Percentiles rank a stretch among this genome's conserved stretches.
phyloP scores from a whole-genome alignment of 2,329 filamentous ascomycete genomes.

The Dactylellina sp. region DNA sequence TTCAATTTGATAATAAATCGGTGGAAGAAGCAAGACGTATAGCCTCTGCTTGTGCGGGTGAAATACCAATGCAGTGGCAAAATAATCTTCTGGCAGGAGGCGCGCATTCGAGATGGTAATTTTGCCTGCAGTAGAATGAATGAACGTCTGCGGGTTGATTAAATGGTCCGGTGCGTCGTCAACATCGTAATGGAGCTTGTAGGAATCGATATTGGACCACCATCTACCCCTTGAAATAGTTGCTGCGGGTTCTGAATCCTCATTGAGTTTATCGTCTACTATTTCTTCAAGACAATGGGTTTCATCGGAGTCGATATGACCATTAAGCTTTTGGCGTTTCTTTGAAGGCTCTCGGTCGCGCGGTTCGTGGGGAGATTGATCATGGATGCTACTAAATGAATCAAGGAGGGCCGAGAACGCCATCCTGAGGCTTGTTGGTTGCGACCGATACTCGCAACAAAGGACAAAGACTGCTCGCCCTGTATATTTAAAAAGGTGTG shows the following conservation, averaged over 20 bases:
- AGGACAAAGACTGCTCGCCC: no score
- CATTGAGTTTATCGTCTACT: not conserved
- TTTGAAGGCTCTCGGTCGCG: not conserved
- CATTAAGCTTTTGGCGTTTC: constrained; percentile 37
- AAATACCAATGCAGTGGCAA: no score
- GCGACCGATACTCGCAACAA: not conserved
- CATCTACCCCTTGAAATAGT: not conserved
- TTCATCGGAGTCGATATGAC: not conserved
- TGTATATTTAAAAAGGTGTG: constrained; percentile 2
- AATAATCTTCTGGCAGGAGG: constrained; percentile 11
- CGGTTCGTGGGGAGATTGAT: not conserved
- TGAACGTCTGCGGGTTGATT: constrained; percentile 1
- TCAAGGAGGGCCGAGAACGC: constrained; percentile 39
- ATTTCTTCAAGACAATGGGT: not conserved
- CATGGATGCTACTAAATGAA: constrained; percentile 14
- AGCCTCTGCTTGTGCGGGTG: no score
- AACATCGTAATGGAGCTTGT: constrained; percentile 29
- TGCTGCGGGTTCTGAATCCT: not conserved
- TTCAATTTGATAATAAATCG: no score
- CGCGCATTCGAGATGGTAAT: constrained; percentile 32
- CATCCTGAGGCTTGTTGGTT: constrained; percentile 33
- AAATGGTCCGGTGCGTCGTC: not conserved
- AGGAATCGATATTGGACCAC: not conserved
- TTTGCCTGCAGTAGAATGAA: constrained; percentile 16
- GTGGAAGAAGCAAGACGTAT: no score